Conservation (phyloP, 2,329 filamentous ascomycete species). For the Pseudovirgaria hyperparasitica region DNA sequence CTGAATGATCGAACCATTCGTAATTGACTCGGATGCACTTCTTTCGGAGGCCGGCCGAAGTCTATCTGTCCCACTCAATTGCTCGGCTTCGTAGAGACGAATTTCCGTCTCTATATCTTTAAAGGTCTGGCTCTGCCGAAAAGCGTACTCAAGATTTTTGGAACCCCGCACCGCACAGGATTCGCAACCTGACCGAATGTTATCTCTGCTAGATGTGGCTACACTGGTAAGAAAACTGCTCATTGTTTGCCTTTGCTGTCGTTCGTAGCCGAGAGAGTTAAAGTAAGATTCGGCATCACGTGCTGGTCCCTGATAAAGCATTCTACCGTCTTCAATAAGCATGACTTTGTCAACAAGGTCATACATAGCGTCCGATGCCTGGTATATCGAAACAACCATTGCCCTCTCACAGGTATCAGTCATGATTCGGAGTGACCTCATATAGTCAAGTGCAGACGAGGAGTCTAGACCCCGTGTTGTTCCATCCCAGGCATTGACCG, state of each 20-base stretch:
- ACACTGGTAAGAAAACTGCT: constrained; percentile 73
- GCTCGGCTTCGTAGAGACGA: constrained; percentile 55
- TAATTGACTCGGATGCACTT: no score
- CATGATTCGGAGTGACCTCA: constrained; percentile 40
- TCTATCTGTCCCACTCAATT: no score
- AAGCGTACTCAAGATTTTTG: constrained; percentile 47
- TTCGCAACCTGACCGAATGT: constrained; percentile 72
- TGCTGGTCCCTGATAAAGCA: constrained; percentile 63
- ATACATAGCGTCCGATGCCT: constrained; percentile 75
- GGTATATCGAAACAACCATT: constrained; percentile 77
- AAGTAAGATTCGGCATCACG: constrained; percentile 61
- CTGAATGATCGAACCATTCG: no score
- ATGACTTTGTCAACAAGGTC: constrained; percentile 72
- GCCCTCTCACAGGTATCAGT: constrained; percentile 75
- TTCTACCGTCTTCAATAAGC: constrained; percentile 62
- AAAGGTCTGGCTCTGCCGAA: constrained; percentile 51
- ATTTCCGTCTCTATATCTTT: constrained; percentile 50
- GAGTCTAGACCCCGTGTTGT: constrained; percentile 35
- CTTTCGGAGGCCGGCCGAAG: no score
- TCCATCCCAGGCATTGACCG: constrained; percentile 53
- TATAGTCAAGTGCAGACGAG: constrained; percentile 36
- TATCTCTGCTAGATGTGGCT: no score
- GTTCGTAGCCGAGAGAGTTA: constrained; percentile 60
- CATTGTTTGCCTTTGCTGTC: constrained; percentile 65
- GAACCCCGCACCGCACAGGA: constrained; percentile 53